phyloP scores from a whole-genome alignment of 345 rosid species.

The Citrus maxima region DNA sequence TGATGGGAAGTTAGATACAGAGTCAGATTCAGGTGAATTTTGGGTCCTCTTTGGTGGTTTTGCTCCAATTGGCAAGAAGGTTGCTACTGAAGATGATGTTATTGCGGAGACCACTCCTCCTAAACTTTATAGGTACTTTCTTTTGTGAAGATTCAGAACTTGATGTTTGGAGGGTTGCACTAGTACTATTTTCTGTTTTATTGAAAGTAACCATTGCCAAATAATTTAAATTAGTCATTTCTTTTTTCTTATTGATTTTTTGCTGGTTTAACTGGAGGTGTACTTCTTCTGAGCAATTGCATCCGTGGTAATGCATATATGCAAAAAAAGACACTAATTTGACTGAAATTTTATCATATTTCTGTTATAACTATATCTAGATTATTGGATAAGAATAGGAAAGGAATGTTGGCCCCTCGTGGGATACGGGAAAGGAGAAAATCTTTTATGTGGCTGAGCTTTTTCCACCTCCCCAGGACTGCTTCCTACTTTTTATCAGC shows the following conservation, averaged over 20 bases:
- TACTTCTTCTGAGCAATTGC: not conserved
- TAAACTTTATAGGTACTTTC: conserved; percentile 62
- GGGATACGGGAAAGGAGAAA: no score
- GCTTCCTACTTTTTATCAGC: no score
- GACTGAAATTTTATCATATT: not conserved
- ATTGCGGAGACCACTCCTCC: conserved; percentile 70
- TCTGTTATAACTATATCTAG: not conserved
- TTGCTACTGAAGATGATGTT: conserved; percentile 71
- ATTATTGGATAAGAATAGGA: not conserved
- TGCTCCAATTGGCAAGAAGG: conserved; percentile 94
- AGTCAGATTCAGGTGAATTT: conserved; percentile 91
- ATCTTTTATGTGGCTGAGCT: no score
- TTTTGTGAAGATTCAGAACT: conserved; percentile 20
- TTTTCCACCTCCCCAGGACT: no score
- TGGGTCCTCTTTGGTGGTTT: conserved; percentile 97
- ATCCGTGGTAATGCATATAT: not conserved
- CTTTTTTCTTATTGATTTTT: not conserved
- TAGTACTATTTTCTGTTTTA: not conserved
- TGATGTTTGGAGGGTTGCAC: not conserved
- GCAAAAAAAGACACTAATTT: not conserved
- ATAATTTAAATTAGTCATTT: not conserved
- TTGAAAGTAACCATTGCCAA: not conserved
- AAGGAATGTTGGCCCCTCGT: not conserved
- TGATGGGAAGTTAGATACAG: conserved; percentile 92
- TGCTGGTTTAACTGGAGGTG: not conserved